Conservation (phyloP, 257 asterid species). For the Gentiana straminea region DNA sequence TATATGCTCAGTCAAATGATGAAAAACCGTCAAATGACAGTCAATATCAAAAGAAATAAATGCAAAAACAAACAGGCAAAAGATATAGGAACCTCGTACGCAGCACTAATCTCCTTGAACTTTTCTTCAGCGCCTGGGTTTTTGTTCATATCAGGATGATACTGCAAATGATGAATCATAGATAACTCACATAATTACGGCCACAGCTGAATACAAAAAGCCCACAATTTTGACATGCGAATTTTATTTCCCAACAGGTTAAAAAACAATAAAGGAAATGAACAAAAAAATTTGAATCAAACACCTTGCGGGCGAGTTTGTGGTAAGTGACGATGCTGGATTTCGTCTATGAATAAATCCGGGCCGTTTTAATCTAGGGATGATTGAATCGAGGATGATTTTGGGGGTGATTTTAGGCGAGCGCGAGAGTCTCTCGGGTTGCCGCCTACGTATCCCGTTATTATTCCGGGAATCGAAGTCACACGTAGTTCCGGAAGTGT, state of each 20-base stretch:
- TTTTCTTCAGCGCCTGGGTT: constrained; percentile 79
- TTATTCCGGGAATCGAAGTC: too few species aligned
- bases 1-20: background rate
- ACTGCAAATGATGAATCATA: constrained; percentile 32
- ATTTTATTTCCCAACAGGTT: background rate
- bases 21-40: background rate
- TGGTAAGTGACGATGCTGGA: too few species aligned
- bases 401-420: too few species aligned
- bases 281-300: background rate
- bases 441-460: too few species aligned
- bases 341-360: too few species aligned
- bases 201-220: too few species aligned
- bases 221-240: background rate
- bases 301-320: constrained; percentile 90
- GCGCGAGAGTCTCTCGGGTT: too few species aligned
- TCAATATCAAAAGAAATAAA: background rate
- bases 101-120: constrained; percentile 91
- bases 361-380: too few species aligned
- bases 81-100: constrained; percentile 59
- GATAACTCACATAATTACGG: background rate
- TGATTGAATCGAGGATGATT: too few species aligned
- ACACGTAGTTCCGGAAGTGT: too few species aligned
- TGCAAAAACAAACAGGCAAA: background rate
- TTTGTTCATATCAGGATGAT: constrained; percentile 94
- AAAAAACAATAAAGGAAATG: background rate